Conservation (phyloP, 306 rosid genomes). For the Prunus campanulata region DNA sequence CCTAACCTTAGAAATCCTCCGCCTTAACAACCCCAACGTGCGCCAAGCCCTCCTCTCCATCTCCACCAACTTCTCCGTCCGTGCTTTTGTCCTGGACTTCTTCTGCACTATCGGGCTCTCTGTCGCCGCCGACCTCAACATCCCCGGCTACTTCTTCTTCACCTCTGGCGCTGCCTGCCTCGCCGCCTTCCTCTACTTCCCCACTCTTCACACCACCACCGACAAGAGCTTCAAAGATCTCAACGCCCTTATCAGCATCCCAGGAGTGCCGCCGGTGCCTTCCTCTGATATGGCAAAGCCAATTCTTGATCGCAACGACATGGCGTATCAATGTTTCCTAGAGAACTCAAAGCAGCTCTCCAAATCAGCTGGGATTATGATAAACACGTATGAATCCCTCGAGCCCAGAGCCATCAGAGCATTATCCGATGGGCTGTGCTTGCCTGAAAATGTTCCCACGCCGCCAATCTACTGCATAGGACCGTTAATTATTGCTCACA, state of each 20-base stretch:
- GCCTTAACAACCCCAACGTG: slow-evolving; percentile 13
- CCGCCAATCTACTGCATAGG: slow-evolving; percentile 42
- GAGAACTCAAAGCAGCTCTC: background rate
- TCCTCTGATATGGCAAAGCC: slow-evolving; percentile 27
- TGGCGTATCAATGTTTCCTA: slow-evolving; percentile 11
- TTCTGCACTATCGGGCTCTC: slow-evolving; percentile 26
- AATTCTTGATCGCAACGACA: slow-evolving; percentile 25
- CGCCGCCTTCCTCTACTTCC: background rate
- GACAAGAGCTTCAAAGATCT: slow-evolving; percentile 22
- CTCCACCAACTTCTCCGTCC: slow-evolving; percentile 9
- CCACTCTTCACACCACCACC: slow-evolving; percentile 19
- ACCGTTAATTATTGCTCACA: slow-evolving; percentile 25
- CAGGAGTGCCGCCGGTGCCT: slow-evolving; percentile 16
- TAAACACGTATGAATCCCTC: slow-evolving; percentile 39
- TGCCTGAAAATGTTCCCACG: background rate
- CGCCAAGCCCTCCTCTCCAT: slow-evolving; percentile 14
- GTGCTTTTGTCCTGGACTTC: slow-evolving; percentile 43
- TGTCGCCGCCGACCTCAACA: slow-evolving; percentile 22
- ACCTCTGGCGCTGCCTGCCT: slow-evolving; percentile 31
- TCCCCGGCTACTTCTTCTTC: slow-evolving; percentile 37
- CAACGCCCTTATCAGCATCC: slow-evolving; percentile 6
- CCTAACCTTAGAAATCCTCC: slow-evolving; percentile 21
- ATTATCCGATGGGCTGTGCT: slow-evolving; percentile 31
- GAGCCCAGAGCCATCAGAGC: slow-evolving; percentile 29
- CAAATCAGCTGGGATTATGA: slow-evolving; percentile 33